Evolutionary conservation across 257 asterid species (phyloP).

Genomic region (Leonotis leonurus): DNA sequence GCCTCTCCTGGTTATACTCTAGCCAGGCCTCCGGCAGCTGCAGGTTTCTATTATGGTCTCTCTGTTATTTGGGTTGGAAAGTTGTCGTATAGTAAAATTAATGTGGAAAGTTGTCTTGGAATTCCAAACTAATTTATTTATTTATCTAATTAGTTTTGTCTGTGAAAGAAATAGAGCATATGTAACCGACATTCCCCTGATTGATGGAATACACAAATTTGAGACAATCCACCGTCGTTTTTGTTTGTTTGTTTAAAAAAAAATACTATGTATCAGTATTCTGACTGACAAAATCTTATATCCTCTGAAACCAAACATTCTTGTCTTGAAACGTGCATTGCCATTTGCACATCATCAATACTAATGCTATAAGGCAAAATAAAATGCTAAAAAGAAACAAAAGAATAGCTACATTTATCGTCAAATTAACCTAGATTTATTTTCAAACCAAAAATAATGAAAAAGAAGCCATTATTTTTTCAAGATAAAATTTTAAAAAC

Average conservation of each 20-base stretch:
- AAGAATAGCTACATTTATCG: no score
- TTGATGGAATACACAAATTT: not conserved
- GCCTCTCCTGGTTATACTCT: conserved; percentile 30
- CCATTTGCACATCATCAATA: not conserved
- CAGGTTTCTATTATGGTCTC: no score
- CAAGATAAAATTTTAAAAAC: not conserved
- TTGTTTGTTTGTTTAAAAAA: no score
- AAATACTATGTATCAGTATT: no score
- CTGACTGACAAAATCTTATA: not conserved
- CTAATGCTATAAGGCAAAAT: no score
- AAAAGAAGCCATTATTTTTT: no score
- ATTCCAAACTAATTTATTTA: no score
- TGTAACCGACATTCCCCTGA: not conserved
- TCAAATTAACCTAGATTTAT: no score
- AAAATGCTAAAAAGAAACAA: no score
- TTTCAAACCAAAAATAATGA: no score
- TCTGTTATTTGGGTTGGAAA: no score
- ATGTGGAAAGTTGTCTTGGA: not conserved
- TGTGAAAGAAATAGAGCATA: not conserved
- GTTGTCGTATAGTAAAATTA: no score
- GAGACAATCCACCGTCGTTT: conserved; percentile 6
- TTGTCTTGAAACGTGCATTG: not conserved
- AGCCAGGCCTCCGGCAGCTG: conserved; percentile 33
- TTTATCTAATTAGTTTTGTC: not conserved
- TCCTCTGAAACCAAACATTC: not conserved